Evolutionary conservation across 495 filamentous ascomycete species (phyloP).

Genomic region (Neurospora sublineolata): DNA sequence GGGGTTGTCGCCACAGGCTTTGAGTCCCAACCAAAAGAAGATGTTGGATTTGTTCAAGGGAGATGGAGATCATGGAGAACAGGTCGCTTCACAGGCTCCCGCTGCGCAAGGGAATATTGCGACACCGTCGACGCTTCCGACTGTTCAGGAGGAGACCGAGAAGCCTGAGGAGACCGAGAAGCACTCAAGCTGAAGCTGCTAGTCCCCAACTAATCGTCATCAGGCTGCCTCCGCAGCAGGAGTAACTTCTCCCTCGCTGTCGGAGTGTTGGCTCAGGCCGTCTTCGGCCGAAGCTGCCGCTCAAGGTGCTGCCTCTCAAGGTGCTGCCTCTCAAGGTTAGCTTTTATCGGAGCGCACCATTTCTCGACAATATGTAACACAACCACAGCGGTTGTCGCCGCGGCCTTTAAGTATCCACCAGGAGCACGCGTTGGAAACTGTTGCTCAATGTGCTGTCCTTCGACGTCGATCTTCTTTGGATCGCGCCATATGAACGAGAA

Average conservation of each 20-base stretch:
- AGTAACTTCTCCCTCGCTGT: too few relatives aligned
- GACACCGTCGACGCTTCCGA: neutral
- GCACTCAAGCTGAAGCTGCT: neutral
- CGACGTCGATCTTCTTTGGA: neutral
- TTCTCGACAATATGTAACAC: neutral
- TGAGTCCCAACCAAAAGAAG: neutral
- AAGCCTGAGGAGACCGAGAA: neutral
- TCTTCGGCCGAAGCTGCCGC: neutral
- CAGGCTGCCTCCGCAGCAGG: too few relatives aligned
- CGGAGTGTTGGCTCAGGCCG: too few relatives aligned
- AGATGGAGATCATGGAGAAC: neutral
- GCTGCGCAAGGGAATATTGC: neutral
- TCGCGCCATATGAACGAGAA: neutral
- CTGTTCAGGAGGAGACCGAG: neutral
- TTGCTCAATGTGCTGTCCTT: neutral
- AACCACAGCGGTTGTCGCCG: neutral
- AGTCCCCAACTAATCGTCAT: too few relatives aligned
- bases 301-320: neutral
- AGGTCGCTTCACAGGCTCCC: neutral
- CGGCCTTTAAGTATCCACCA: neutral
- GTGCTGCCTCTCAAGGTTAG: neutral
- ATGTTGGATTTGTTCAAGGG: neutral
- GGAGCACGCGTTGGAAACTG: too few relatives aligned
- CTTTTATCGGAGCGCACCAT: neutral
- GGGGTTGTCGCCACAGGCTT: neutral